These are phyloP conservation scores for Cardamine chenopodiifolia DNA, from an alignment of 345 rosid genomes.

Conservation along the genomic window DNA sequence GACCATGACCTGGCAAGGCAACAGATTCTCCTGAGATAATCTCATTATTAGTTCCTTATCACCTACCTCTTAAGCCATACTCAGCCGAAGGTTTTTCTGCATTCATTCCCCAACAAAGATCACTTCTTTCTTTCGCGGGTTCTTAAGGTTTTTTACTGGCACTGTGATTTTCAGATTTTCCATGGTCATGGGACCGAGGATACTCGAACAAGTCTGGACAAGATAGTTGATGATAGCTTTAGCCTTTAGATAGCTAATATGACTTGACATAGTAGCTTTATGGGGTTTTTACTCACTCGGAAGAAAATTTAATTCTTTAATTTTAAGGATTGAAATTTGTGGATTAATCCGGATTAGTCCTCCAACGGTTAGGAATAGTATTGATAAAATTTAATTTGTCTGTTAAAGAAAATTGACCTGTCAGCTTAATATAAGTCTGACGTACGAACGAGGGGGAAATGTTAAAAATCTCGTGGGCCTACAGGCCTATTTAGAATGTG, in stretches of 20 bases:
- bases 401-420: not conserved
- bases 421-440: not conserved
- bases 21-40: constrained; percentile 51
- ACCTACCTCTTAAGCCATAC: constrained; percentile 79
- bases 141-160: not conserved
- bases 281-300: not conserved
- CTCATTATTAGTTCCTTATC: constrained; percentile 72
- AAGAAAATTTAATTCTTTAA: not conserved
- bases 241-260: not conserved
- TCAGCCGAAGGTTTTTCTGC: constrained; percentile 59
- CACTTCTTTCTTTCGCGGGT: not conserved
- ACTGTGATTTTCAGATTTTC: constrained; percentile 58
- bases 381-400: not conserved
- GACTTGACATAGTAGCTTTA: not conserved
- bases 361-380: not conserved
- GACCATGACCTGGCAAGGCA: constrained; percentile 68
- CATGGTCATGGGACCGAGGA: constrained; percentile 93
- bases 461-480: constrained; percentile 21
- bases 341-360: not conserved
- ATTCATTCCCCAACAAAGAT: not conserved
- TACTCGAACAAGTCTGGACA: constrained; percentile 79
- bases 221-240: constrained; percentile 36
- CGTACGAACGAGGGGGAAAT: constrained; percentile 21
- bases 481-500: not conserved
- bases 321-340: not conserved